Percentiles rank a stretch among this genome's conserved stretches.
Conservation (phyloP, 768 basidiomycete genomes). For the Mycena vulgaris region DNA sequence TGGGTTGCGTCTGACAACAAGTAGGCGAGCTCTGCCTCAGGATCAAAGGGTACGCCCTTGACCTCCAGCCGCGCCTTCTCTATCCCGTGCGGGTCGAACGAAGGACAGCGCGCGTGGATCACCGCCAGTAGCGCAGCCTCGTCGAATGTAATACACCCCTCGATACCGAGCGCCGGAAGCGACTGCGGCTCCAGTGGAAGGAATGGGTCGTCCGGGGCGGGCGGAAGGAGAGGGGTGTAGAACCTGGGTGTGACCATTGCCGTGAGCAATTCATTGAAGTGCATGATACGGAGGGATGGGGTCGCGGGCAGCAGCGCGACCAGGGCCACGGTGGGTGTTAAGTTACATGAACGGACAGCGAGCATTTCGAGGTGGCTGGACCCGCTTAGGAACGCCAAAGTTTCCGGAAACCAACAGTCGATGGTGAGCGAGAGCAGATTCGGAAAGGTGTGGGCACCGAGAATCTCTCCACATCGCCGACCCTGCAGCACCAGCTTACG, state of each 20-base stretch:
- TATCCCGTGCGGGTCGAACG: constrained; percentile 19
- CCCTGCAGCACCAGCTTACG: constrained; percentile 30
- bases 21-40: constrained; percentile 21
- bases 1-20: background rate
- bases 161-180: constrained; percentile 22
- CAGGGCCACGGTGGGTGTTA: constrained; percentile 3
- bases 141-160: background rate
- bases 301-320: constrained; percentile 28
- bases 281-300: constrained; percentile 29
- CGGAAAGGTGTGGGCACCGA: constrained; percentile 20
- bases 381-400: constrained; percentile 23
- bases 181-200: constrained; percentile 12
- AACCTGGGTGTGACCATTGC: constrained; percentile 25
- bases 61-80: constrained; percentile 20
- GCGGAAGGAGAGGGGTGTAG: background rate
- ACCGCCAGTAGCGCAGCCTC: background rate
- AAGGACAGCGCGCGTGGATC: background rate
- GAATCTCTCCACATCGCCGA: constrained; percentile 2
- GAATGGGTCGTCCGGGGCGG: constrained; percentile 15
- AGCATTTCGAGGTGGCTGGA: constrained; percentile 36
- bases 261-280: constrained; percentile 19
- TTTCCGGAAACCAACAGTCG: constrained; percentile 10
- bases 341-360: constrained; percentile 1
- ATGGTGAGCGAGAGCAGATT: constrained; percentile 12
- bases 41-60: constrained; percentile 1